Evolutionary conservation across 1,139 yeast species (phyloP).

Genomic region (Zygosaccharomyces pseudobailii): DNA sequence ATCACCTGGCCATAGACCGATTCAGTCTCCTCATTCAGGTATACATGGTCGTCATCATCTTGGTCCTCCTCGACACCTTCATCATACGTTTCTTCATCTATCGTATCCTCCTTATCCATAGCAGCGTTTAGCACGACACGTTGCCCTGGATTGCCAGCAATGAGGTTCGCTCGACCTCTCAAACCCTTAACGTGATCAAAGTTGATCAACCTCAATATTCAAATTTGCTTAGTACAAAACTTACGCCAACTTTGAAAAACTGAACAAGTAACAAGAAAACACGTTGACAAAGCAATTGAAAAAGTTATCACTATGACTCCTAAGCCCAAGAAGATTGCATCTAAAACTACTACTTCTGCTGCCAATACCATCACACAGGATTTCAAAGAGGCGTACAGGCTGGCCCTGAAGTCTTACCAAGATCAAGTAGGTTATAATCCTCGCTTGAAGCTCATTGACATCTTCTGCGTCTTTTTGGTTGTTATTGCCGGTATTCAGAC

Average conservation of each 20-base stretch:
- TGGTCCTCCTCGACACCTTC: background rate
- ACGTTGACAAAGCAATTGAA: background rate
- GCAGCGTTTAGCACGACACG: background rate
- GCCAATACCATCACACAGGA: constrained; percentile 34
- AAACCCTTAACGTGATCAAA: background rate
- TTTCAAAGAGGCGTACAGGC: constrained; percentile 44
- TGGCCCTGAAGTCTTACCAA: constrained; percentile 47
- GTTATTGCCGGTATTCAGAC: constrained; percentile 74
- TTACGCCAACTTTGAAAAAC: background rate
- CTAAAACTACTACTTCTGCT: constrained; percentile 16
- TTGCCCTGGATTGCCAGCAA: background rate
- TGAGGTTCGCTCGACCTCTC: background rate
- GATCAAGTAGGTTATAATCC: constrained; percentile 32
- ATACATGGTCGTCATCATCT: constrained; percentile 23
- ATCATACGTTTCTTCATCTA: background rate
- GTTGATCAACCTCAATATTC: background rate
- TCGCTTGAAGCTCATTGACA: constrained; percentile 62
- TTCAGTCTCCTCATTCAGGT: constrained; percentile 33
- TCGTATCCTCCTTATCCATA: background rate
- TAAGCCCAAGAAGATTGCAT: constrained; percentile 16
- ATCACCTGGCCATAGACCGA: constrained; percentile 28
- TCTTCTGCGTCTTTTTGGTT: constrained; percentile 71
- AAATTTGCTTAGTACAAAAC: background rate
- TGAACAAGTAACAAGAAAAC: background rate
- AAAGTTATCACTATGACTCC: constrained; percentile 6